Evolutionary conservation across 129 eudicot genomes (phyloP).

Genomic region (Centrapalus pauciflorus): DNA sequence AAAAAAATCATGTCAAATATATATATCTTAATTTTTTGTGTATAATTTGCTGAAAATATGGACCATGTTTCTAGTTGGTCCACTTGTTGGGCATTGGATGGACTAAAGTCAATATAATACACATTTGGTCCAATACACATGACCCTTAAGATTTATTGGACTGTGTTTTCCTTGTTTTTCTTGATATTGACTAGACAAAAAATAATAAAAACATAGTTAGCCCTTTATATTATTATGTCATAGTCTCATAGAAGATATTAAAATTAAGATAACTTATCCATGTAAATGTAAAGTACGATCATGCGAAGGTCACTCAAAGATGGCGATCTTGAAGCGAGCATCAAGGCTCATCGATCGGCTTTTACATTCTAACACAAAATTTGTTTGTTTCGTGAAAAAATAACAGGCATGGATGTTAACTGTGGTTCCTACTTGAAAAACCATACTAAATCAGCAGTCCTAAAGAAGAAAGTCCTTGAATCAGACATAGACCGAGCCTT

Average conservation of each 20-base stretch:
- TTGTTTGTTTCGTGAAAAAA: background rate
- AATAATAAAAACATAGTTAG: background rate
- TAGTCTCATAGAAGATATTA: too few relatives aligned
- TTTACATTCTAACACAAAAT: background rate
- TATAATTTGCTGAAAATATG: conserved; percentile 14
- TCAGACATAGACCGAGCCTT: conserved; percentile 79
- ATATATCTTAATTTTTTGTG: background rate
- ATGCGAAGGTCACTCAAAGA: too few relatives aligned
- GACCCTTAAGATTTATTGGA: conserved; percentile 13
- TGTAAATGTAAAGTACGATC: too few relatives aligned
- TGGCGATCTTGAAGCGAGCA: too few relatives aligned
- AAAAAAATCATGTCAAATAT: background rate
- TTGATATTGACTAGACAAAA: background rate
- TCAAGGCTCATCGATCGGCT: too few relatives aligned
- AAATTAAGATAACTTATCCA: too few relatives aligned
- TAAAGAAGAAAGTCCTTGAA: conserved; percentile 51
- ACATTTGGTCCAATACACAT: conserved; percentile 25
- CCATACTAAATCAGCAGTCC: conserved; percentile 85
- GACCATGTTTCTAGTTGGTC: conserved; percentile 30
- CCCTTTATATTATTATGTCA: too few relatives aligned
- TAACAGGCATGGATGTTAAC: conserved; percentile 85
- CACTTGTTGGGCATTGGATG: conserved; percentile 14
- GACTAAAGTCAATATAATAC: conserved; percentile 13
- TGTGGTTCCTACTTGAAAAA: conserved; percentile 67
- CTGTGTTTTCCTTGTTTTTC: background rate